Evolutionary conservation across 768 basidiomycete species (phyloP).

Genomic region (Candolleomyces efflorescens): DNA sequence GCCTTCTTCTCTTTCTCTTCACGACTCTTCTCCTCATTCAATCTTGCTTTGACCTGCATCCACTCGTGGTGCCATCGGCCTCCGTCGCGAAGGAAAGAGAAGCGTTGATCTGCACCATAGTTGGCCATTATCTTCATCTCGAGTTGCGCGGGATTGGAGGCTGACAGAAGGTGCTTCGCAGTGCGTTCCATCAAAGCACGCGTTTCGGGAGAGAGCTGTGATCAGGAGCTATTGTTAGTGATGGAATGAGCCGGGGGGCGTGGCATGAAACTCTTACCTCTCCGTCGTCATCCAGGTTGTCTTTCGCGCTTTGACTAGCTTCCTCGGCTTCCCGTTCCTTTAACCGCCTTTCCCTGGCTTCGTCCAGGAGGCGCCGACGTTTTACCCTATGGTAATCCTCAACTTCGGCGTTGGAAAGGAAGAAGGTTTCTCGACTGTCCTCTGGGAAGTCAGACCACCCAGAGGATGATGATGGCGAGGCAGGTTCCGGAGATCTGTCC

Average conservation of each 20-base stretch:
- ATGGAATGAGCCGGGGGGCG: neutral
- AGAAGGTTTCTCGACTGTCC: conserved; percentile 82
- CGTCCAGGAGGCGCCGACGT: conserved; percentile 57
- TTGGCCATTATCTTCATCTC: conserved; percentile 90
- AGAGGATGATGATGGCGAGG: conserved; percentile 45
- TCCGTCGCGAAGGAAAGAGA: conserved; percentile 62
- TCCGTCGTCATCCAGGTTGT: conserved; percentile 53
- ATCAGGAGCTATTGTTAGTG: neutral
- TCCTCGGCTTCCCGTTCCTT: conserved; percentile 48
- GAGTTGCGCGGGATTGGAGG: conserved; percentile 75
- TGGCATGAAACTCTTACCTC: conserved; percentile 40
- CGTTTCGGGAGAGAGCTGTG: conserved; percentile 57
- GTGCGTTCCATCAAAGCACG: conserved; percentile 65
- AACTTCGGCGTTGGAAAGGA: conserved; percentile 62
- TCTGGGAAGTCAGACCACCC: conserved; percentile 81
- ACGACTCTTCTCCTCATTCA: conserved; percentile 23
- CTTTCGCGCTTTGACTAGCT: conserved; percentile 29
- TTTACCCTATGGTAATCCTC: conserved; percentile 68
- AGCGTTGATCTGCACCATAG: conserved; percentile 71
- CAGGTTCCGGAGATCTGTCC: conserved; percentile 15
- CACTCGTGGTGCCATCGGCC: conserved; percentile 72
- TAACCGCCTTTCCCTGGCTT: conserved; percentile 60
- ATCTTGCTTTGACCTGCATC: conserved; percentile 49
- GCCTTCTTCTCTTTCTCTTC: conserved; percentile 20
- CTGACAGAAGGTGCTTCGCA: conserved; percentile 59